Evolutionary conservation across 164 flowering plant species (phyloP).

Genomic region (Vitis amurensis): DNA sequence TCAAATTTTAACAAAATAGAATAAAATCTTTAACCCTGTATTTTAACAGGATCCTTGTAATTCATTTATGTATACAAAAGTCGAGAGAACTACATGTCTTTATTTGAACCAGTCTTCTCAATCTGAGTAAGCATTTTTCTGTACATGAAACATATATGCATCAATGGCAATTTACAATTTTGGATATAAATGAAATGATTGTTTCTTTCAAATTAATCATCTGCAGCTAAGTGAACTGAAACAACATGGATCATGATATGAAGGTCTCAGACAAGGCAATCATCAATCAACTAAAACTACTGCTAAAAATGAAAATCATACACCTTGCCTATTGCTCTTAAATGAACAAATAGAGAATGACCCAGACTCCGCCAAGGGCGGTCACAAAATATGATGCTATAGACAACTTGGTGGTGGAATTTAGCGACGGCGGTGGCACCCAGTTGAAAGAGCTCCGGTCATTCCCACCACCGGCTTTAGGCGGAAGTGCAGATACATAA

Average conservation of each 20-base stretch:
- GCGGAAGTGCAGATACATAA: neutral
- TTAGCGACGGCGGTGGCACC: conserved; percentile 16
- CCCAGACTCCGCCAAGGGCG: conserved; percentile 26
- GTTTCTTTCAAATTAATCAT: too few relatives aligned
- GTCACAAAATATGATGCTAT: conserved; percentile 30
- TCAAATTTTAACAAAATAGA: neutral
- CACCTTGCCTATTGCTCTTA: neutral
- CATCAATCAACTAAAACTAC: neutral
- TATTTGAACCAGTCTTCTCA: too few relatives aligned
- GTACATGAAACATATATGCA: too few relatives aligned
- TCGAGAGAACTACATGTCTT: too few relatives aligned
- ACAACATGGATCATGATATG: neutral
- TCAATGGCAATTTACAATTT: too few relatives aligned
- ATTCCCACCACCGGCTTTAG: conserved; percentile 7
- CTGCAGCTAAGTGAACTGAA: neutral
- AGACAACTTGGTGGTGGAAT: conserved; percentile 25
- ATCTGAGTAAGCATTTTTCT: too few relatives aligned
- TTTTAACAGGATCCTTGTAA: too few relatives aligned
- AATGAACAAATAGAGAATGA: conserved; percentile 25
- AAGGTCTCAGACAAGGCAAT: neutral
- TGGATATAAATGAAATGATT: too few relatives aligned
- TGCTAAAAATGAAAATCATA: neutral
- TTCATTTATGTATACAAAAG: too few relatives aligned
- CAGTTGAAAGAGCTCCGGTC: conserved; percentile 7
- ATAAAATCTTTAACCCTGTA: too few relatives aligned